These are phyloP conservation scores for Microdochium bolleyi DNA, from an alignment of 2,329 filamentous ascomycete genomes.

Conservation along the genomic window DNA sequence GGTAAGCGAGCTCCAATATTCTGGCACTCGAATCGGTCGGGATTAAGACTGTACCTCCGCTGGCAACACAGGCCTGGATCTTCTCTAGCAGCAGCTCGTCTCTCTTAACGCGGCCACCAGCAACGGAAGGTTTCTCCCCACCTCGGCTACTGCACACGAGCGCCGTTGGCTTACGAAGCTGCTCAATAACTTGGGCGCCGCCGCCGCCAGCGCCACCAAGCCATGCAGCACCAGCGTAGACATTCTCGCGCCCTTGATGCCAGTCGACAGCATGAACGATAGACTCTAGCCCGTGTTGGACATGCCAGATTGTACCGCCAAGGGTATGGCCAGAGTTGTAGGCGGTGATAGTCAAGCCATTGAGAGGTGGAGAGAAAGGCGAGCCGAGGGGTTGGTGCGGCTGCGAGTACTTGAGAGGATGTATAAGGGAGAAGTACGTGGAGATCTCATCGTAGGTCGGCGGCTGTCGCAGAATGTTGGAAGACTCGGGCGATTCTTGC, in stretches of 20 bases:
- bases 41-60: conserved; percentile 85
- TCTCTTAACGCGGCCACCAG: conserved; percentile 68
- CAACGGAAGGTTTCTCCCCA: conserved; percentile 59
- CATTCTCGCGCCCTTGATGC: conserved; percentile 96
- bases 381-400: conserved; percentile 85
- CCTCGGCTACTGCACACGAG: conserved; percentile 86
- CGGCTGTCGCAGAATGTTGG: conserved; percentile 55
- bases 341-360: conserved; percentile 88
- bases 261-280: conserved; percentile 97
- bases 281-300: conserved; percentile 92
- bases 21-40: conserved; percentile 94
- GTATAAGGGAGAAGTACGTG: conserved; percentile 82
- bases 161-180: conserved; percentile 85
- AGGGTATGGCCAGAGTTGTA: conserved; percentile 95
- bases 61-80: conserved; percentile 68
- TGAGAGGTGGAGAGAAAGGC: conserved; percentile 79
- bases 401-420: conserved; percentile 93
- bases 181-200: conserved; percentile 86
- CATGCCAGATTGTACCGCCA: conserved; percentile 97
- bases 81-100: conserved; percentile 81
- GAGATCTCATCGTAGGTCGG: conserved; percentile 86
- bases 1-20: conserved; percentile 82
- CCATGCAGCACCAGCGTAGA: conserved; percentile 90
- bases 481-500: conserved; percentile 20
- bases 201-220: conserved; percentile 73